phyloP scores from a whole-genome alignment of 768 basidiomycete genomes.

The Lyophyllum semitale region DNA sequence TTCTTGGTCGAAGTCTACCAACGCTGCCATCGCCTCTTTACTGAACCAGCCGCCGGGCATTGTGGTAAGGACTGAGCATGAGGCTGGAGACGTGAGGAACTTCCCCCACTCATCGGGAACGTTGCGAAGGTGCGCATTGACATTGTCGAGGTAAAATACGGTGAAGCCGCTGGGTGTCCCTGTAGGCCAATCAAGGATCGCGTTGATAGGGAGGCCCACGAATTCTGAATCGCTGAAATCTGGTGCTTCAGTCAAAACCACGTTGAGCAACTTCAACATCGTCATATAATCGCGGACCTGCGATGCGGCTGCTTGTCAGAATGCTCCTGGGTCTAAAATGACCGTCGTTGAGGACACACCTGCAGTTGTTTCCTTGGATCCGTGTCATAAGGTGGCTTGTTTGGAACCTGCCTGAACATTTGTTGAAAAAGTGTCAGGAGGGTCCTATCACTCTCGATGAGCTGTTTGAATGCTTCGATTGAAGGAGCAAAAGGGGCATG shows the following conservation, averaged over 20 bases:
- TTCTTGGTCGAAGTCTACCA: constrained; percentile 4
- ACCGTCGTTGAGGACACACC: constrained; percentile 2
- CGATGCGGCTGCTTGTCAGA: too few species aligned
- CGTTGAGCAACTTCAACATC: constrained; percentile 42
- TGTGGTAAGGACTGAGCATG: constrained; percentile 40
- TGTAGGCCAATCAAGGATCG: constrained; percentile 43
- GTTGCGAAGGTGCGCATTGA: constrained; percentile 49
- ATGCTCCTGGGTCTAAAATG: too few species aligned
- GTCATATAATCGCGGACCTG: constrained; percentile 42
- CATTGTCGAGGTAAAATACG: constrained; percentile 39
- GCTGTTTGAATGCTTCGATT: constrained; percentile 2
- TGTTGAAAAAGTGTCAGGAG: constrained; percentile 7
- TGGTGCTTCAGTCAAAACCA: constrained; percentile 44
- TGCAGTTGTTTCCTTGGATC: constrained; percentile 7
- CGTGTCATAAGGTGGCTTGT: constrained; percentile 6
- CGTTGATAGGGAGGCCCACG: constrained; percentile 50
- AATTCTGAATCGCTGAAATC: constrained; percentile 38
- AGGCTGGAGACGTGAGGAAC: constrained; percentile 46
- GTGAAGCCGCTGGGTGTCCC: constrained; percentile 30
- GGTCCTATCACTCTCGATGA: constrained; percentile 9
- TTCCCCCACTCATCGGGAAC: constrained; percentile 51
- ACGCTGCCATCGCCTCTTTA: constrained; percentile 10
- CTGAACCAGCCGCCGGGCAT: constrained; percentile 51
- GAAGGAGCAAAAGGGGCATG: constrained; percentile 1
- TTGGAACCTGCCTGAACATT: constrained; percentile 15